These are phyloP conservation scores for Sarcocystis neurona DNA, from an alignment of 169 alveolate genomes.

Conservation along the genomic window DNA sequence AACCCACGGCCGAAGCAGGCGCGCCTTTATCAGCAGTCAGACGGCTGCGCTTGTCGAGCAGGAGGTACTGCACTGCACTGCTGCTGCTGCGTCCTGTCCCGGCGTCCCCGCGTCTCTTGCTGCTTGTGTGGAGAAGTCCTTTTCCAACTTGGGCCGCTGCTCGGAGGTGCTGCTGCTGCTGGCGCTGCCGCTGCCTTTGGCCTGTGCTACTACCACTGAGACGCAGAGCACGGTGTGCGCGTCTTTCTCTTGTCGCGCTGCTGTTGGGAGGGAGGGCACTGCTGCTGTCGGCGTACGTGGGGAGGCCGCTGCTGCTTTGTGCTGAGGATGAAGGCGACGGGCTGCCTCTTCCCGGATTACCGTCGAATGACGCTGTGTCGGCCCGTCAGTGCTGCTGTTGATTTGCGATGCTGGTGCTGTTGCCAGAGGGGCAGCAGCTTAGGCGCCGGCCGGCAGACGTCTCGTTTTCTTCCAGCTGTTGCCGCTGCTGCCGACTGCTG, in stretches of 20 bases:
- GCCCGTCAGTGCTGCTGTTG: too few relatives aligned
- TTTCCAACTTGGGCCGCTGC: not conserved
- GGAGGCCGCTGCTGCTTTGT: too few relatives aligned
- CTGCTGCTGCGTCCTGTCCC: not conserved
- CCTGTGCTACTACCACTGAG: not conserved
- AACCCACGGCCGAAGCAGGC: slow-evolving; percentile 27
- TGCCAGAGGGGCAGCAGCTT: too few relatives aligned
- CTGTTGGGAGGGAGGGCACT: too few relatives aligned
- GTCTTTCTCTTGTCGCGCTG: not conserved
- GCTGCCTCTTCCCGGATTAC: too few relatives aligned
- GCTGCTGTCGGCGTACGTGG: too few relatives aligned
- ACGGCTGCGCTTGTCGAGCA: slow-evolving; percentile 14
- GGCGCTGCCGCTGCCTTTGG: not conserved
- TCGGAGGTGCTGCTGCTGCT: not conserved
- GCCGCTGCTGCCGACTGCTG: too few relatives aligned
- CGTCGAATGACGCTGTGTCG: too few relatives aligned
- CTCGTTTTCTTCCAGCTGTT: too few relatives aligned
- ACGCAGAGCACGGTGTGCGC: not conserved
- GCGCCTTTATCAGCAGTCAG: slow-evolving; percentile 30
- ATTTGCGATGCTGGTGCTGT: too few relatives aligned
- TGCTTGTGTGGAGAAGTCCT: slow-evolving; percentile 69
- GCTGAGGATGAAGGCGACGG: too few relatives aligned
- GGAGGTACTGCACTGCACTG: slow-evolving; percentile 30
- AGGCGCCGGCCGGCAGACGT: too few relatives aligned
- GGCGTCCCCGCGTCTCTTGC: slow-evolving; percentile 74